Conservation (phyloP, 495 filamentous ascomycete genomes). For the Hypoxylon lenormandii region DNA sequence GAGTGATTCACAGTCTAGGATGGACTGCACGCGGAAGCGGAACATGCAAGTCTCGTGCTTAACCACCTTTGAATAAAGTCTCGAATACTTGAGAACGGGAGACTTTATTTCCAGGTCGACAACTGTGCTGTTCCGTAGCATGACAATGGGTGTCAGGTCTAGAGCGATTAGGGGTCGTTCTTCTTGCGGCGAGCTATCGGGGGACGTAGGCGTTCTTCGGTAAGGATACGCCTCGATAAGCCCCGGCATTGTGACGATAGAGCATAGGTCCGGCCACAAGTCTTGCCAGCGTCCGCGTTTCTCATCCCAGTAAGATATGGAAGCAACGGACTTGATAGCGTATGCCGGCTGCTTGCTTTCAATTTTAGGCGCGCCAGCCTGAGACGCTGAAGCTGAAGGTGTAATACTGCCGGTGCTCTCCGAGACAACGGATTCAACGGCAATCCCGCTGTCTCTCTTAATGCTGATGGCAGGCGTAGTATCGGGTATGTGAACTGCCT, state of each 20-base stretch:
- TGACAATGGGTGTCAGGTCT: slow-evolving; percentile 87
- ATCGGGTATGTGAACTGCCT: slow-evolving; percentile 64
- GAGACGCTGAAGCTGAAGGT: slow-evolving; percentile 81
- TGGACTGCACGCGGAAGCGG: slow-evolving; percentile 80
- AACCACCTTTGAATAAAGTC: slow-evolving; percentile 75
- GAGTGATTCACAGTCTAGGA: slow-evolving; percentile 80
- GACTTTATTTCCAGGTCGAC: slow-evolving; percentile 94
- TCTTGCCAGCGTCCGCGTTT: slow-evolving; percentile 81
- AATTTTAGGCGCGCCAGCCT: slow-evolving; percentile 68
- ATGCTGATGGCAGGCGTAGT: slow-evolving; percentile 64
- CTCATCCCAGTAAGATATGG: slow-evolving; percentile 86
- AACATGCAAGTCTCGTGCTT: slow-evolving; percentile 75
- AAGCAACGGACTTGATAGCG: slow-evolving; percentile 74
- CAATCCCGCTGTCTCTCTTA: slow-evolving; percentile 44
- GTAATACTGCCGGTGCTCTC: slow-evolving; percentile 66
- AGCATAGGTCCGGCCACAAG: slow-evolving; percentile 78
- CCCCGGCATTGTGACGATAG: slow-evolving; percentile 82
- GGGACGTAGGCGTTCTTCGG: slow-evolving; percentile 58
- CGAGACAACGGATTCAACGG: slow-evolving; percentile 52
- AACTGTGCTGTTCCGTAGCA: slow-evolving; percentile 86
- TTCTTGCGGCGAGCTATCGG: slow-evolving; percentile 40
- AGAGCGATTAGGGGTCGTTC: slow-evolving; percentile 77
- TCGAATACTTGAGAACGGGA: slow-evolving; percentile 66
- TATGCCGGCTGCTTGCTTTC: slow-evolving; percentile 63
- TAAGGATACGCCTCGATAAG: slow-evolving; percentile 85